phyloP scores from a whole-genome alignment of 1,139 yeast genomes.

The Pichia sp. region DNA sequence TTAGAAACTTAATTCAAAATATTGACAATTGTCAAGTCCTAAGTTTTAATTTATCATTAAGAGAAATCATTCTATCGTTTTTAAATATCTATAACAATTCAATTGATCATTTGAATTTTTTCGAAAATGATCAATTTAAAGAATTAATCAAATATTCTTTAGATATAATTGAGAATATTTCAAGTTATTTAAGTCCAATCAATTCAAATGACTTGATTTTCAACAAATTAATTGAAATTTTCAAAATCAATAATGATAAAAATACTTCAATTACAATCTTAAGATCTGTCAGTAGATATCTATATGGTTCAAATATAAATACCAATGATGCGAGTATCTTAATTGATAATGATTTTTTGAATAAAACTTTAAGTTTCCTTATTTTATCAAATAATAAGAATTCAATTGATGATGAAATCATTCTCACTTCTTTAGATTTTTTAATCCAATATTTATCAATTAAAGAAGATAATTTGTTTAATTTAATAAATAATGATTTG shows the following conservation, averaged over 20 bases:
- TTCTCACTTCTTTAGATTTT: slow-evolving; percentile 61
- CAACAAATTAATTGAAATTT: slow-evolving; percentile 41
- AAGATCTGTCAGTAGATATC: slow-evolving; percentile 45
- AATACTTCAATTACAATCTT: slow-evolving; percentile 46
- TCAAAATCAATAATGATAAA: slow-evolving; percentile 48
- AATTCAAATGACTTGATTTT: slow-evolving; percentile 58
- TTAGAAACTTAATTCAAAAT: slow-evolving; percentile 80
- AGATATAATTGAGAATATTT: slow-evolving; percentile 79
- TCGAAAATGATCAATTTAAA: slow-evolving; percentile 32
- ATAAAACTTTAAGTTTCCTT: slow-evolving; percentile 41
- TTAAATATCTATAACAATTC: slow-evolving; percentile 25
- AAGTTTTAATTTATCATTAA: slow-evolving; percentile 48
- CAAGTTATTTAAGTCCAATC: slow-evolving; percentile 76
- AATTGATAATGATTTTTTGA: slow-evolving; percentile 33
- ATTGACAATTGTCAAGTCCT: slow-evolving; percentile 75
- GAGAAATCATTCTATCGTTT: slow-evolving; percentile 45
- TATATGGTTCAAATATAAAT: slow-evolving; percentile 33
- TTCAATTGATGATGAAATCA: slow-evolving; percentile 45
- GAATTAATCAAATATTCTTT: slow-evolving; percentile 67
- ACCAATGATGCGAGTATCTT: slow-evolving; percentile 38
- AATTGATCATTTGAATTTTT: slow-evolving; percentile 10
- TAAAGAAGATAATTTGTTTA: slow-evolving; percentile 13
- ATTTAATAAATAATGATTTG: slow-evolving; percentile 16
- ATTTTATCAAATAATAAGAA: slow-evolving; percentile 30
- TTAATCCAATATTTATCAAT: slow-evolving; percentile 52